Base-by-base conservation (phyloP, 2,329 filamentous ascomycete genomes). In the Harringtonia lauricola region DNA sequence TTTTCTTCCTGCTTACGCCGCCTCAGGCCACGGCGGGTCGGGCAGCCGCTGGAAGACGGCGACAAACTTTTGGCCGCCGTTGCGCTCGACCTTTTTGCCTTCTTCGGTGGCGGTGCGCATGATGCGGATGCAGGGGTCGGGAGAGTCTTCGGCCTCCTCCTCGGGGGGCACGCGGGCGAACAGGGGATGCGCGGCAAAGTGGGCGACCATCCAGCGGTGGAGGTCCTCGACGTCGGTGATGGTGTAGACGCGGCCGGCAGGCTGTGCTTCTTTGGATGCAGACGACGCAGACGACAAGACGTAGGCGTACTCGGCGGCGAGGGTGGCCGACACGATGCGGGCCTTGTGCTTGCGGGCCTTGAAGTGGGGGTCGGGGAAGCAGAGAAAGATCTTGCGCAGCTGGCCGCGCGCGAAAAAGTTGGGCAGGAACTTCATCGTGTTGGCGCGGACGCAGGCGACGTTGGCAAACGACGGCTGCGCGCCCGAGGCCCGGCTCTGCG, bases 371-470 rank as follows among this genome's bases (percentile, higher is more conserved):
- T 98, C 92, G 0, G 92, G 92, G 59, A 98, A 98, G 68, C 92
- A 98, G 55, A 98, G 85, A 63, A 98, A 98, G 58, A 96, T 86
- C 59, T 94, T 94, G 50, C 74, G 76, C 14, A 98, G 76, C 59
- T 95, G 89, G 14, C 66, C 71, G 56, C 81, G 84, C 43, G 65
- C 68, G 70, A 98, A 96, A 71, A 95, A 95, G 59, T 98, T 96
- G 49, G 94, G 90, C n/a, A 98, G 70, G 63, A 96, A 98, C 62
- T 98, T 98, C 92, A 98, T 98, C 6, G 87, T 86, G 67, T 98
- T 98, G 52, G 86, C 86, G 49, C 92, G 82, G 39, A 98, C 70
- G 58, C 87, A 94, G 29, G 84, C 81, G 43, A 90, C 82, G 61
- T 98, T 98, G 58, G 94, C 83, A 61, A 87, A 96, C 38, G 67